Evolutionary conservation across 2,329 filamentous ascomycete species (phyloP), one percentile per base, ranked within the genome.

Genomic region (Diaporthe eres): DNA sequence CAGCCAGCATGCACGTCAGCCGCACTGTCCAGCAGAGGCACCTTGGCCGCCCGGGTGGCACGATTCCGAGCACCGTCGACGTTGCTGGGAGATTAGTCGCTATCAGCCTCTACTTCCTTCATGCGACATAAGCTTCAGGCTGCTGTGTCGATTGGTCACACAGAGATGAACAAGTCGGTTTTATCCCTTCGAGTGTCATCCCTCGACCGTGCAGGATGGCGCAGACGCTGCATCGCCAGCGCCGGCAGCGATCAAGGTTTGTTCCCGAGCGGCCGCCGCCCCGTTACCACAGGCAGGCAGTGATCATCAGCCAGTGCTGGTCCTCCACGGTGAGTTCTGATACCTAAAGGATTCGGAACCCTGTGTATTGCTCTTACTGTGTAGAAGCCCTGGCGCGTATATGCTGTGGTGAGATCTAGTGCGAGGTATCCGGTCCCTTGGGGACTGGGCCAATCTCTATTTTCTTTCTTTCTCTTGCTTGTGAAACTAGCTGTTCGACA

Each of bases 291-390:
- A 42, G 7, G 10, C 28, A 49, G 58, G 42, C 37, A 31, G 42
- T 25, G 34, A 71, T 31, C n/a, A 57, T 39, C 70, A 51, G 55
- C 42, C 22, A 61, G 55, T 49, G 22, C 55, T 72, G 55, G 28
- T 72, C 3, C 47, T 44, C 5, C 31, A 10, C 25, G 28, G 17
- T 31, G 55, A 39, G 70, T 55, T 60, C 55, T 61, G 70, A 72
- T 47, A 72, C 70, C 31, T 22, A 49, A 61, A 72, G 70, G 70
- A 72, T 72, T 61, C 51, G 37, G 22, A 19, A 25, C 55, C 70
- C 55, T 72, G 55, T 31, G 37, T 8, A n/a, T 6, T 34, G 39
- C 42, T 8, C 42, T 65, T 19, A 25, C 25, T 25, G 25, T 25
- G 25, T 25, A 34, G 61, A 42, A 65, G 61, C 15, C 39, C 7